These are phyloP conservation scores for Ramularia collo-cygni DNA, from an alignment of 2,329 filamentous ascomycete genomes.

Conservation along the genomic window DNA sequence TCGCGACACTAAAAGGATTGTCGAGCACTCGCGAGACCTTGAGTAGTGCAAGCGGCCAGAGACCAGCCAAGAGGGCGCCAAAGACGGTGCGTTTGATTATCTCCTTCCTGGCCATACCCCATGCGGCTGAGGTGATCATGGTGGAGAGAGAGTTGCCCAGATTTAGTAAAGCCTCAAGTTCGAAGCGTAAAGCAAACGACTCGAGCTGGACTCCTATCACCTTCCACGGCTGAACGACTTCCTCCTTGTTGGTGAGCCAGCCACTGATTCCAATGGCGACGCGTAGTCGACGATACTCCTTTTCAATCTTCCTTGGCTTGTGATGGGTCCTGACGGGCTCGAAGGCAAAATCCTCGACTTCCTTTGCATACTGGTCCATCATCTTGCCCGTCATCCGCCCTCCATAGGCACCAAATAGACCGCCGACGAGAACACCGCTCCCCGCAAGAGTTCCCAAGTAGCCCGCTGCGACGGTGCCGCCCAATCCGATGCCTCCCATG, in stretches of 20 bases:
- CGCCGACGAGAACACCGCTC: slow-evolving; percentile 71
- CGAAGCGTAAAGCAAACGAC: slow-evolving; percentile 77
- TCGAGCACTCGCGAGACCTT: slow-evolving; percentile 39
- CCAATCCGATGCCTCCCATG: slow-evolving; percentile 69
- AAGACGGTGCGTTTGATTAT: slow-evolving; percentile 59
- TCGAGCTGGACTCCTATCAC: slow-evolving; percentile 67
- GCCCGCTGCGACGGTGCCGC: slow-evolving; percentile 65
- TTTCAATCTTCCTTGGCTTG: slow-evolving; percentile 45
- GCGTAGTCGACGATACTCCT: slow-evolving; percentile 51
- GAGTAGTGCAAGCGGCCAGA: slow-evolving; percentile 44
- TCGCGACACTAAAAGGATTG: slow-evolving; percentile 36
- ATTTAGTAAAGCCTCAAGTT: slow-evolving; percentile 67
- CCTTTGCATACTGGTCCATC: slow-evolving; percentile 79
- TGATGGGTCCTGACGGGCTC: slow-evolving; percentile 61
- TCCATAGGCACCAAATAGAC: slow-evolving; percentile 87
- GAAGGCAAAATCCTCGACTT: slow-evolving; percentile 85
- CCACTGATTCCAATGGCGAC: slow-evolving; percentile 79
- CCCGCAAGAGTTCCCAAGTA: slow-evolving; percentile 75
- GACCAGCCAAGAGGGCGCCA: slow-evolving; percentile 39
- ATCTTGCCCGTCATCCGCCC: slow-evolving; percentile 75
- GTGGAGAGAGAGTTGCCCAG: slow-evolving; percentile 71
- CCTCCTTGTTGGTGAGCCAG: slow-evolving; percentile 66
- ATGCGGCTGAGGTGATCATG: slow-evolving; percentile 74
- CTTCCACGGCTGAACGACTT: slow-evolving; percentile 72
- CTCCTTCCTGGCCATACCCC: slow-evolving; percentile 66